A percentile compares a stretch with the other conserved stretches of the same genome.
Evolutionary conservation across 1,139 yeast species (phyloP).

Genomic region (Suhomyces bokatorum): DNA sequence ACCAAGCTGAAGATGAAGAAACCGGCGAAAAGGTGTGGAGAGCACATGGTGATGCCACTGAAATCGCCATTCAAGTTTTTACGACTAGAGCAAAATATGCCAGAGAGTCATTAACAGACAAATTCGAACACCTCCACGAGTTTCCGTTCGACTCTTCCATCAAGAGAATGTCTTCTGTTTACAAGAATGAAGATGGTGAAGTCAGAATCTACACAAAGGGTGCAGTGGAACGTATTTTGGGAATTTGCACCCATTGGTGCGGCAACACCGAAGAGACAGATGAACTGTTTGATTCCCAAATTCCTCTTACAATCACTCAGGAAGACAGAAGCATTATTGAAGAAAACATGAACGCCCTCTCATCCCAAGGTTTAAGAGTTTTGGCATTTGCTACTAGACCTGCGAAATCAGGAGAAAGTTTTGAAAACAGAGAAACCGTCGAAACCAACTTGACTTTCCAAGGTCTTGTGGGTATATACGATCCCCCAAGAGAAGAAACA

Average conservation of each 20-base stretch:
- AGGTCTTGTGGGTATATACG: conserved; percentile 54
- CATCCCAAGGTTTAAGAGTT: conserved; percentile 46
- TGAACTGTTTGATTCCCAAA: conserved; percentile 18
- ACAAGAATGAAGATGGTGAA: conserved; percentile 21
- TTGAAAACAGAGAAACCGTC: conserved; percentile 24
- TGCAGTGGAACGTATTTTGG: conserved; percentile 52
- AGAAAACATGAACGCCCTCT: conserved; percentile 36
- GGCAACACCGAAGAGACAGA: conserved; percentile 25
- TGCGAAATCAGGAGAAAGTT: conserved; percentile 10
- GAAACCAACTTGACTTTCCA: conserved; percentile 42
- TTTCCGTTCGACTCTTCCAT: conserved; percentile 40
- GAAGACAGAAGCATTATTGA: conserved; percentile 27
- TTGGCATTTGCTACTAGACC: conserved; percentile 43
- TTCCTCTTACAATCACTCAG: conserved; percentile 23
- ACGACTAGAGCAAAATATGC: conserved; percentile 26
- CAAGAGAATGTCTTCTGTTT: conserved; percentile 51
- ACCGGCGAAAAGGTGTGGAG: conserved; percentile 33
- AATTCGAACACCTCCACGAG: conserved; percentile 29
- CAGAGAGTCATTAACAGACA: conserved; percentile 21
- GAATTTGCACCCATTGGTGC: conserved; percentile 37
- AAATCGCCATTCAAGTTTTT: conserved; percentile 39
- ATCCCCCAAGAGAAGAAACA: conserved; percentile 57
- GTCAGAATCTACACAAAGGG: conserved; percentile 46
- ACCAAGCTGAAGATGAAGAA: conserved; percentile 26
- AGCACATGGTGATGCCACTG: conserved; percentile 42